These are phyloP conservation scores for Podospora pseudocomata DNA, from an alignment of 495 filamentous ascomycete species.

Conservation along the genomic window DNA sequence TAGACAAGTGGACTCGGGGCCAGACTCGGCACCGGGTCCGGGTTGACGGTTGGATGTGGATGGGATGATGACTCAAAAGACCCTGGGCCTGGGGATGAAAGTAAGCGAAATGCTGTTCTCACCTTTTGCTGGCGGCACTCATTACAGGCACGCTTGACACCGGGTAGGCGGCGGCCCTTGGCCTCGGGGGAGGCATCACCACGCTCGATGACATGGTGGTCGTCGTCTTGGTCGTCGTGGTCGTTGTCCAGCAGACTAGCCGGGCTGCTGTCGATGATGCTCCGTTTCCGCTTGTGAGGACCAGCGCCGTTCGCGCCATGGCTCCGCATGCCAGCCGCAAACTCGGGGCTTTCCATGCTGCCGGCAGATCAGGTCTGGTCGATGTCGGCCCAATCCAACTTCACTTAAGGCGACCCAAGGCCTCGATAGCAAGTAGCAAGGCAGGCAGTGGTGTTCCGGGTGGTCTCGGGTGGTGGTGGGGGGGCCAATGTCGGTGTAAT, in stretches of 20 bases:
- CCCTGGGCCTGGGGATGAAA: not conserved
- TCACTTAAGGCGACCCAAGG: slow-evolving; percentile 4
- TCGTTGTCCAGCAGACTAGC: slow-evolving; percentile 63
- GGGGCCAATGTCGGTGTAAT: slow-evolving; percentile 11
- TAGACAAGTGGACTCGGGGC: slow-evolving; percentile 4
- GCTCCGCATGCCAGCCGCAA: slow-evolving; percentile 40
- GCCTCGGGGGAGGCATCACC: slow-evolving; percentile 45
- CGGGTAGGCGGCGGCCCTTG: slow-evolving; percentile 45
- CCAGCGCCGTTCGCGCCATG: slow-evolving; percentile 35
- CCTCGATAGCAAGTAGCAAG: slow-evolving; percentile 8
- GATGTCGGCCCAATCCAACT: not conserved
- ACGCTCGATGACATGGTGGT: slow-evolving; percentile 66
- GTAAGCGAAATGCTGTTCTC: slow-evolving; percentile 8
- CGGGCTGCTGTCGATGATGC: slow-evolving; percentile 58
- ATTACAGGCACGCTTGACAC: slow-evolving; percentile 86
- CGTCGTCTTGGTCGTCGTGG: slow-evolving; percentile 59
- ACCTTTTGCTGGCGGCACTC: slow-evolving; percentile 94
- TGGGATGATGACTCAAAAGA: slow-evolving; percentile 37
- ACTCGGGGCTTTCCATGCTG: slow-evolving; percentile 35
- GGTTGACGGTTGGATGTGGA: not conserved
- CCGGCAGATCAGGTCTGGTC: not conserved
- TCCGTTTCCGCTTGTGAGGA: slow-evolving; percentile 48
- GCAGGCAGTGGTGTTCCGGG: not conserved
- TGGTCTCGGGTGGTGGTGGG: slow-evolving; percentile 1
- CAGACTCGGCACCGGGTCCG: slow-evolving; percentile 6